These are phyloP conservation scores for Ogataea allantospora DNA, from an alignment of 805 yeast genomes.

Conservation along the genomic window DNA sequence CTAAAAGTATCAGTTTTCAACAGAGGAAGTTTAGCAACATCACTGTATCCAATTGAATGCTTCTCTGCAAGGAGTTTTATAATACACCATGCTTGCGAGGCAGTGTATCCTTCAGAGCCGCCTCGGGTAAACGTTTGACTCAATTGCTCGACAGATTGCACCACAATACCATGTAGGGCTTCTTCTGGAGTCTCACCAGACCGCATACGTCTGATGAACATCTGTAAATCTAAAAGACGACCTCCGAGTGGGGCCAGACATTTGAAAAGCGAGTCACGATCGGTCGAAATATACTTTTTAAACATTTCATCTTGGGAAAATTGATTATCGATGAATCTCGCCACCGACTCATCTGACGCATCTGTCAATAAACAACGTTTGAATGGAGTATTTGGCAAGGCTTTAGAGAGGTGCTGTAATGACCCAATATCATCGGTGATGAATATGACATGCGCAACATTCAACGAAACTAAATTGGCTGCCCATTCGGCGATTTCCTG, in stretches of 20 bases:
- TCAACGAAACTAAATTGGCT: conserved; percentile 67
- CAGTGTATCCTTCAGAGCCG: conserved; percentile 48
- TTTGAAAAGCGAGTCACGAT: conserved; percentile 42
- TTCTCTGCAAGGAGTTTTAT: conserved; percentile 59
- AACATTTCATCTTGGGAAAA: conserved; percentile 33
- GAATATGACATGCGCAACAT: conserved; percentile 85
- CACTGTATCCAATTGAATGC: conserved; percentile 47
- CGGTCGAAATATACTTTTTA: conserved; percentile 20
- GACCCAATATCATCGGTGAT: conserved; percentile 85
- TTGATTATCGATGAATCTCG: conserved; percentile 62
- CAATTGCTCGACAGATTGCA: conserved; percentile 84
- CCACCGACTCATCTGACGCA: conserved; percentile 72
- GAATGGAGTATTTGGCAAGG: conserved; percentile 86
- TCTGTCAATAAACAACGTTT: conserved; percentile 73
- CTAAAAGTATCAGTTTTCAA: conserved; percentile 56
- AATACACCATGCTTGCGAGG: conserved; percentile 87
- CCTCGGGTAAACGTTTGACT: conserved; percentile 68
- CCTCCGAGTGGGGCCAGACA: conserved; percentile 85
- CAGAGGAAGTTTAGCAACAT: conserved; percentile 54
- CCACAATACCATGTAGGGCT: conserved; percentile 77
- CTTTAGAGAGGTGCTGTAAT: conserved; percentile 59
- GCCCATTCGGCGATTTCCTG: conserved; percentile 88
- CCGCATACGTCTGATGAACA: conserved; percentile 80
- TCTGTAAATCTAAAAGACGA: conserved; percentile 88
- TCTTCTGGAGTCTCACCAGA: conserved; percentile 81